Base-by-base conservation (phyloP, 768 basidiomycete species). In the Hirschioporus abietinus region DNA sequence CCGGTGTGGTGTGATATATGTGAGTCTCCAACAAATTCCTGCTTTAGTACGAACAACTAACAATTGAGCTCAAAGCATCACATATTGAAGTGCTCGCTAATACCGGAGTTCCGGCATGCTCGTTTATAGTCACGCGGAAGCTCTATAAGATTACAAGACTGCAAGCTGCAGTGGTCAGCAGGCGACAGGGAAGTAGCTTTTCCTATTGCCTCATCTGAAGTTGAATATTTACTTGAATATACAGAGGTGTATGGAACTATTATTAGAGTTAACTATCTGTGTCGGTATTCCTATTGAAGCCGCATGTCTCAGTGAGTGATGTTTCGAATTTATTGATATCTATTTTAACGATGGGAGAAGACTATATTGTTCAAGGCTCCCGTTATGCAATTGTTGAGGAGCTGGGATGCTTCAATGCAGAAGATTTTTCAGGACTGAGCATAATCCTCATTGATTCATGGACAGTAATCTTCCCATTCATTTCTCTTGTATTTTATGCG, bases 1-100 rank as follows among this genome's bases (percentile, higher is more conserved):
- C 83, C 83, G 0, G 75, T 78, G 7, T 88, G 83, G 82, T 86
- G 86, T 71, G 86, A 87, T 71, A 83, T 87, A 60, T 77, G 86
- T 86, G 64, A 68, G 83, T 72, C 10, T n/a, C 24, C 9, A 4
- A 30, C 23, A 5, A 12, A 12, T 8, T 6, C 15, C 3, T 30
- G 30, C 8, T 30, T 15, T 34, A 12, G n/a, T n/a, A 6, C 60
- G 25, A 9, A 61, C n/a, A 61, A 18, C 17, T 24, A 61, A 15
- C 2, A 17, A 24, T 61, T 25, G 3, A 3, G 3, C 5, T 34
- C n/a, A 4, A 67, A 86, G 85, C 75, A 0, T 76, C 78, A 0
- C 80, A 79, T 63, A 67, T 84, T 52, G 67, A 72, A 7, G 67
- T 79, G 36, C 79, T 71, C 7, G 61, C 74, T 4, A 70, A 72